Base-by-base conservation (phyloP, 441 rosid species). In the Populus hybrid region DNA sequence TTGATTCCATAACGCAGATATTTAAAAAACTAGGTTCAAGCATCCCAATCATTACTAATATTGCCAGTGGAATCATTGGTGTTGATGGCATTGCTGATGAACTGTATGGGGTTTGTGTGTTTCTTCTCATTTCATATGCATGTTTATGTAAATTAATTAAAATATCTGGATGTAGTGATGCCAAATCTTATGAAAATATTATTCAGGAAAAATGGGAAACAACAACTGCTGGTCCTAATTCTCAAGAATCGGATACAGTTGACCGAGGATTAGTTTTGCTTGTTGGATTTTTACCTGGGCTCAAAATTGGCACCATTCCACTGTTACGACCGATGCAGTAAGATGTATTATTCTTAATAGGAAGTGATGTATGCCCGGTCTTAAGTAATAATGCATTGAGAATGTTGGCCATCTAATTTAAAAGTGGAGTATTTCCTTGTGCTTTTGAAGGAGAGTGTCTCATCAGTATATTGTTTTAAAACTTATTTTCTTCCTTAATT, bases 261-360 rank as follows among this genome's bases (percentile, higher is more conserved):
- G 20, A 81, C 46, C 71, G 76, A 20, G 91, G 91, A 40, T 81
- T 88, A 36, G 84, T 87, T 57, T 75, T 90, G 84, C 77, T 86
- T 36, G 84, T 88, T 75, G 90, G 93, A 70, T 88, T 72, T 80
- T 78, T 87, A 67, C 93, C 91, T 46, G 90, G 91, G 68, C 83
- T 89, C 28, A 88, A 85, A 69, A 81, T 85, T 71, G 82, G 76
- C 53, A 67, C 79, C 18, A 68, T 88, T 71, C 91, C 91, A 0
- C 77, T 88, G 8, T 24, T 85, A 36, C 74, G 84, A 67, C 28
- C 84, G 3, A 79, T 46, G 42, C 57, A 3, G 92, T 84, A 84
- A 40, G 12, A 10, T 30, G 14, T 30, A 5, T 42, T 32, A 4
- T 34, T 32, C 38, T 21, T 61, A 8, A 21, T 20, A 5, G 14